Evolutionary conservation across 345 rosid species (phyloP), one percentile per base, ranked within the genome.

Genomic region (Lumnitzera racemosa): DNA sequence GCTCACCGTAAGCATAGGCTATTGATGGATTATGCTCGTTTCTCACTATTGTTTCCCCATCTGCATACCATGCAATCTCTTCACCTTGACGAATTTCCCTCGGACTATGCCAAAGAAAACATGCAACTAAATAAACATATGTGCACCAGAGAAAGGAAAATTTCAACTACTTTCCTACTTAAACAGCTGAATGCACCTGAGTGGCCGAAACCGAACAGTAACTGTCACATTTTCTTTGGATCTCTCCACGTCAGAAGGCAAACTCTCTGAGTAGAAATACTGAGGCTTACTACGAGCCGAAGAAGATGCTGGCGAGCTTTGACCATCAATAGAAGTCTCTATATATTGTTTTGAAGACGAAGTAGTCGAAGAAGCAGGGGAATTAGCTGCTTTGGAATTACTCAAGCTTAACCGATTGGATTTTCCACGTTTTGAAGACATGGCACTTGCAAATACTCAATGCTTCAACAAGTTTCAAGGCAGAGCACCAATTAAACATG

Each of bases 11-110:
- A 16, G 99, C 97, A 78, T 95, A 95, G 0, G 99, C 99, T 49
- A 82, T 81, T 0, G 95, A 74, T 12, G 89, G 87, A 74, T 88
- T 83, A 71, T 90, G 85, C 73, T 95, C 99, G 51, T 78, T 90
- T 50, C 97, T 78, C 53, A 95, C 80, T 46, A 90, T 78, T 47
- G 97, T 95, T 79, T 95, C 97, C 59, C 99, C 99, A 66, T 95
- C 99, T 1, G 97, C 97, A 59, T 95, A 90, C 99, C 97, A 95
- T n/a, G 97, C 92, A 78, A 95, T 85, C 85, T 90, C 99, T 77
- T 95, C 99, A 7, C 99, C 96, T 66, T 74, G 92, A 52, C 97
- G 91, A 72, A 90, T 90, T 79, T 95, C 99, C 75, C 96, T 81
- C 23, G 95, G 97, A 76, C 97, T 94, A 67, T 56, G 46, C 56